A percentile compares a stretch with the other conserved stretches of the same genome.
Conservation (phyloP, 495 filamentous ascomycete species). For the Sabuloglossum arenarium region DNA sequence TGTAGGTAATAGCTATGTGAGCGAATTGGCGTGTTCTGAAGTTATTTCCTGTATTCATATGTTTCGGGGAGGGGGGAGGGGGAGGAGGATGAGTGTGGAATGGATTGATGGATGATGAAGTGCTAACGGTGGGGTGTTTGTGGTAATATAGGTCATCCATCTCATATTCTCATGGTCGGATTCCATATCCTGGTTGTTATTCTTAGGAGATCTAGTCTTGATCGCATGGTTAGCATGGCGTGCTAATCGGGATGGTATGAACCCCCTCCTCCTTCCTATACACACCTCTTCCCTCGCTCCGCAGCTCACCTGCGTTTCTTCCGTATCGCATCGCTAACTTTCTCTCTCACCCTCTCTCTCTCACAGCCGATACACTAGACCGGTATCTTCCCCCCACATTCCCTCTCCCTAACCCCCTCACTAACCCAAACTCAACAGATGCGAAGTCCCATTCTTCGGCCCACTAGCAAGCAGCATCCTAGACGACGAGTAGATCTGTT, state of each 20-base stretch:
- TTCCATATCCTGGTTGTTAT: neutral
- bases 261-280: too few relatives aligned
- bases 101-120: neutral
- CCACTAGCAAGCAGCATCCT: neutral
- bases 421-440: neutral
- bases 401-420: too few relatives aligned
- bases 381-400: constrained; percentile 2
- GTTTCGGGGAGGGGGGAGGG: neutral
- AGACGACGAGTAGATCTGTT: neutral
- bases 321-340: too few relatives aligned
- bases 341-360: too few relatives aligned
- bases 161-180: neutral
- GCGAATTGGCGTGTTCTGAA: too few relatives aligned
- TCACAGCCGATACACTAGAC: neutral
- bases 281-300: too few relatives aligned
- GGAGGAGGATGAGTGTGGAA: neutral
- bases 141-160: neutral
- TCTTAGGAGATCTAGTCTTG: constrained; percentile 1
- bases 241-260: too few relatives aligned
- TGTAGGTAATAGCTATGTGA: too few relatives aligned
- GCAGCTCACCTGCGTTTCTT: too few relatives aligned
- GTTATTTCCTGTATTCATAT: neutral
- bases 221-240: constrained; percentile 4
- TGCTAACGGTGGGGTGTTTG: too few relatives aligned
- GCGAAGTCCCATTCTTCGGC: neutral